Base-by-base conservation (phyloP, 441 rosid genomes). In the Aleurites moluccanus region DNA sequence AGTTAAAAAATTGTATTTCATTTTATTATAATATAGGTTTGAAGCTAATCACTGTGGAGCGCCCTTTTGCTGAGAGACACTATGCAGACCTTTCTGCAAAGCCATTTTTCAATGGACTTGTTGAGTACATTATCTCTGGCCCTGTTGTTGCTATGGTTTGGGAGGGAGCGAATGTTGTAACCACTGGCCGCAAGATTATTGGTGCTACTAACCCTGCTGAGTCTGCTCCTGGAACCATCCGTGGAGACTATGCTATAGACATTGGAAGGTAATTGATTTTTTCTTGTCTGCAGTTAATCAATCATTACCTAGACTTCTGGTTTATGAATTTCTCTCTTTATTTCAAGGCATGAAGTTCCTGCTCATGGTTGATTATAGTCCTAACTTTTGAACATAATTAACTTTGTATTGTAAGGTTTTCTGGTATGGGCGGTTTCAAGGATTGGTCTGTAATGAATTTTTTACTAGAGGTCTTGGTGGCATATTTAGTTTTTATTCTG, bases 91-190 rank as follows among this genome's bases (percentile, higher is more conserved):
- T 94, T 13, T 91, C 97, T 64, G 82, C 88, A 0, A 94, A 88
- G 90, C 88, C 98, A 13, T 94, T 94, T 88, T 94, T 94, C 82
- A 73, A 73, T 68, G 93, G 94, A 7, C 94, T 94, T 64, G 97
- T 94, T 23, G 93, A 94, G 69, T 94, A 94, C 87, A 94, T 92
- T 25, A 84, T 91, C 59, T 94, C 99, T 1, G 99, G 99, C 23
- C 96, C 99, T 0, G 99, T 94, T 55, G 91, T 90, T 78, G 99
- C 99, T 10, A 91, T 92, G 99, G 73, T 91, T 71, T 94, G 99
- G 98, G 97, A 94, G 83, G 98, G 98, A 18, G 91, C 91, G 88
- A 83, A 83, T 56, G 93, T 90, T 67, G 98, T 94, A 11, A 10
- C 78, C 10, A 92, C 98, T 0, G 97, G 97, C 21, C 84, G 98